These are phyloP conservation scores for Paracamarosporium sp. DNA, from an alignment of 2,329 filamentous ascomycete species.

Conservation along the genomic window DNA sequence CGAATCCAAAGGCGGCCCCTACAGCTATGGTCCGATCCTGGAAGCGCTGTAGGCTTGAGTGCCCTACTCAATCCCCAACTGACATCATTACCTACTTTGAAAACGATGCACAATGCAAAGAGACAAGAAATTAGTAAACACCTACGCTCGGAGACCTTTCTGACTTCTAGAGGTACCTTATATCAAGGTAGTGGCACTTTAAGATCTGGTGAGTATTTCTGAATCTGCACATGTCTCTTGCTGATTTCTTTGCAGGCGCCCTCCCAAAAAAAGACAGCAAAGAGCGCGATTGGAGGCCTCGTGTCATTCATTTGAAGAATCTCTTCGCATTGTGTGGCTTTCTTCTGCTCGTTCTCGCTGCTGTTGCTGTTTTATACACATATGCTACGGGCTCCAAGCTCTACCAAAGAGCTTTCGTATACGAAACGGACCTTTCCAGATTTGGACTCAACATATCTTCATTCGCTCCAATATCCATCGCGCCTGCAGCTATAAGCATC, in stretches of 20 bases:
- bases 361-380: conserved; percentile 15
- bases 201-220: conserved; percentile 1
- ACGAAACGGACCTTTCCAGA: conserved; percentile 21
- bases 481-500: conserved; percentile 25
- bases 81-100: conserved; percentile 6
- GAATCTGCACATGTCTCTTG: background rate
- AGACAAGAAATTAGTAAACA: conserved; percentile 6
- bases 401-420: conserved; percentile 25
- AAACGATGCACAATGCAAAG: conserved; percentile 12
- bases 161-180: conserved; percentile 9
- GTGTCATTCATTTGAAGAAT: conserved; percentile 13
- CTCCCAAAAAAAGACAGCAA: conserved; percentile 1
- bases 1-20: conserved; percentile 20
- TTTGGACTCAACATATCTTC: conserved; percentile 18
- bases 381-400: conserved; percentile 19
- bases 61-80: conserved; percentile 10
- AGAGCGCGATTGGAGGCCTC: conserved; percentile 19
- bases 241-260: background rate
- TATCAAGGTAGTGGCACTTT: background rate
- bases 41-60: conserved; percentile 20
- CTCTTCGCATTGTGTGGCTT: conserved; percentile 14
- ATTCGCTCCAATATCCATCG: conserved; percentile 29
- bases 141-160: conserved; percentile 16
- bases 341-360: conserved; percentile 12
- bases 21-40: conserved; percentile 21